Percentiles rank a stretch among this genome's conserved stretches.
These are phyloP conservation scores for Melampsora americana DNA, from an alignment of 1,284 basidiomycete genomes.

Conservation along the genomic window DNA sequence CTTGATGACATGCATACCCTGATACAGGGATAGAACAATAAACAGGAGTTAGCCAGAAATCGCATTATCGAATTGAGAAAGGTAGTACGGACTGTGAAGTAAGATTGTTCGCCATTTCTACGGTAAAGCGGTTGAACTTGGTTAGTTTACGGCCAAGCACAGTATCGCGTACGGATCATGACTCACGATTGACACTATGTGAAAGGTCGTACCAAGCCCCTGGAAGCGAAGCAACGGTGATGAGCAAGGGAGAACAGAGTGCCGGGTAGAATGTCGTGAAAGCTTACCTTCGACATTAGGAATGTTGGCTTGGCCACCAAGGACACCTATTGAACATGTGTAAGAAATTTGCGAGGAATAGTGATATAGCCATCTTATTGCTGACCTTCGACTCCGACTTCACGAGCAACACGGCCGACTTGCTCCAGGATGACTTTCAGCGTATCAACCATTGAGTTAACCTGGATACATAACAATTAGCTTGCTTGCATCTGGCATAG, in stretches of 20 bases:
- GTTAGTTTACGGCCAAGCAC: neutral
- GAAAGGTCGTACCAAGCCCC: constrained; percentile 44
- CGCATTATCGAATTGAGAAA: neutral
- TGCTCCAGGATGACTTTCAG: constrained; percentile 55
- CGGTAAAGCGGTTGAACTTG: neutral
- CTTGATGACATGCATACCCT: constrained; percentile 7
- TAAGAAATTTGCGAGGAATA: neutral
- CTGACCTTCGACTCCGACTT: constrained; percentile 83
- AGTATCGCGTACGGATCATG: neutral
- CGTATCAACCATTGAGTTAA: constrained; percentile 41
- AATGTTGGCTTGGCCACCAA: constrained; percentile 72
- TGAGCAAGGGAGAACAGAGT: neutral
- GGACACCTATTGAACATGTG: constrained; percentile 52
- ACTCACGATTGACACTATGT: constrained; percentile 43
- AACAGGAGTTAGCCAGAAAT: neutral
- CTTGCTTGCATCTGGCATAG: neutral
- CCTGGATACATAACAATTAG: neutral
- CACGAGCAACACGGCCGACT: constrained; percentile 76
- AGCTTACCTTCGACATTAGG: constrained; percentile 54
- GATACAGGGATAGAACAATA: neutral
- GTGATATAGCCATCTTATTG: neutral
- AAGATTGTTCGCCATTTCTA: constrained; percentile 44
- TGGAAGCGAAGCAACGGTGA: neutral
- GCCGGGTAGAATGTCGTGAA: neutral
- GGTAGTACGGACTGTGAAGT: constrained; percentile 33